A percentile compares a stretch with the other conserved stretches of the same genome.
Evolutionary conservation across 78 protist species (phyloP).

Genomic region (Guillardia theta): DNA sequence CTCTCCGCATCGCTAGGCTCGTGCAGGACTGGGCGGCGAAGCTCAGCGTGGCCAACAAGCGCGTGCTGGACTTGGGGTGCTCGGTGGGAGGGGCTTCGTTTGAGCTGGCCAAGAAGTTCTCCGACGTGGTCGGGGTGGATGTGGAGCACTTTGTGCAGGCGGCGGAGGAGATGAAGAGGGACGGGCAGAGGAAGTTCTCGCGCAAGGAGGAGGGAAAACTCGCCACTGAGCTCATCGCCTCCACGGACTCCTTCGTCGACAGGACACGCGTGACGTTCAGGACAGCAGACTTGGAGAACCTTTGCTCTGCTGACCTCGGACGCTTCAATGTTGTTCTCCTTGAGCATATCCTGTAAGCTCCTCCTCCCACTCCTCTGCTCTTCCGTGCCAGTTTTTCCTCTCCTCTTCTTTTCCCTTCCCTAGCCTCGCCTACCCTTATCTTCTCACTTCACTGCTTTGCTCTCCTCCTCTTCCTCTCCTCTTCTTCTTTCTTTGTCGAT

Average conservation of each 20-base stretch:
- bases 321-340: constrained; percentile 43
- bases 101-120: constrained; percentile 55
- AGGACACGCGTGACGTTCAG: not conserved
- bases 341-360: constrained; percentile 52
- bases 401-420: not conserved
- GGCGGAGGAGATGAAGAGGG: constrained; percentile 8
- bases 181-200: constrained; percentile 26
- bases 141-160: not conserved
- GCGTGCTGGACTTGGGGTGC: constrained; percentile 72
- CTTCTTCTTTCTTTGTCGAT: no score
- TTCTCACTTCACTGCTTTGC: not conserved
- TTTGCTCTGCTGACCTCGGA: not conserved
- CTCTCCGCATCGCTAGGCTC: not conserved
- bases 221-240: not conserved
- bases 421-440: not conserved
- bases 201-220: not conserved
- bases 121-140: not conserved
- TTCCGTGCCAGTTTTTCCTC: no score
- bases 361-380: no score
- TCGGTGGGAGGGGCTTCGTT: constrained; percentile 60
- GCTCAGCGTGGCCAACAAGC: not conserved
- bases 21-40: not conserved
- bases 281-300: constrained; percentile 42
- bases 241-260: not conserved
- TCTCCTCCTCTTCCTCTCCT: not conserved